Evolutionary conservation across 805 yeast genomes (phyloP), one percentile per base, ranked within the genome.

Genomic region (Metschnikowia proteae): DNA sequence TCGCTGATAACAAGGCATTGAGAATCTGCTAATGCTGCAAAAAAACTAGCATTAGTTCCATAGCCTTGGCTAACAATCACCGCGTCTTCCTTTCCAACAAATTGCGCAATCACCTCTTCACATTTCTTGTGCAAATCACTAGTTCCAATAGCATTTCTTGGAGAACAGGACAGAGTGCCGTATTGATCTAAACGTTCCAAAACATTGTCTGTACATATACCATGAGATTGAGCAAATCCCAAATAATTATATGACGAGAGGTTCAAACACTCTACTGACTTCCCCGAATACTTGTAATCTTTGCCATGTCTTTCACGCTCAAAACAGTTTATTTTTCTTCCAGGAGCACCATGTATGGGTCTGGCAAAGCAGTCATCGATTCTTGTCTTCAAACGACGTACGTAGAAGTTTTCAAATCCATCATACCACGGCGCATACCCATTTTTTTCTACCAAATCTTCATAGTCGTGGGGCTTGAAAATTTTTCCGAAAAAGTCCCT

Each of bases 261-360:
- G 64, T 94, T 94, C 55, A 94, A 74, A 64, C 96, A 88, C 56
- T 85, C 84, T 6, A 81, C 79, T 3, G 86, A 78, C 10, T 83
- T 75, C 8, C 97, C 97, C 34, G 88, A 81, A 62, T 86, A 88
- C 31, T 81, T 76, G 63, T 85, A 88, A 8, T 46, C 52, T 62
- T 82, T 82, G 60, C 80, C 79, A 56, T 85, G 84, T n/a, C 90
- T 77, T 30, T 74, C 69, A 59, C 99, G 81, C 59, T 89, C 91
- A 60, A 85, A 83, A 59, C 96, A 84, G 49, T 83, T 80, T 59
- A 92, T 83, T 61, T 75, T 84, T 65, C 99, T 82, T 27, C 99
- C 99, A 1, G 99, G 98, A 22, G 92, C 98, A 45, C 97, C 98
- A 51, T 87, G 86, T n/a, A 95, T 88, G 38, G 97, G 97, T 64